A percentile compares a stretch with the other conserved stretches of the same genome.
Conservation (phyloP, 345 rosid species). For the Eucalyptus pumila region DNA sequence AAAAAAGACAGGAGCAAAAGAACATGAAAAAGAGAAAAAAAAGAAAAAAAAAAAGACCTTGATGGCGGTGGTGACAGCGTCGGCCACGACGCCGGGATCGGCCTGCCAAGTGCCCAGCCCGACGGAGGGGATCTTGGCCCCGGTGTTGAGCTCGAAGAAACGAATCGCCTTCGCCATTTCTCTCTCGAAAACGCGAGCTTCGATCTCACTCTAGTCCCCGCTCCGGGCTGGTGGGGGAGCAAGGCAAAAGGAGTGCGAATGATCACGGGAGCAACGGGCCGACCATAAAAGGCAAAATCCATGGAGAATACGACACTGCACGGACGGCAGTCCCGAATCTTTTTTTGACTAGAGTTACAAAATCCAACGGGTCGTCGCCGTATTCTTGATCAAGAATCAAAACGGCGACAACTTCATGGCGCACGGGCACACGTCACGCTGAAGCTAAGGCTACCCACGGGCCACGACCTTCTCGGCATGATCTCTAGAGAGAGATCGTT, state of each 20-base stretch:
- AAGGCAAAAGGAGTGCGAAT: background rate
- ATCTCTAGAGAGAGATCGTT: background rate
- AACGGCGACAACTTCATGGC: background rate
- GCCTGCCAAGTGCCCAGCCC: slow-evolving; percentile 38
- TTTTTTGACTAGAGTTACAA: background rate
- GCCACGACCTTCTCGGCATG: background rate
- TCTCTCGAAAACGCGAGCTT: background rate
- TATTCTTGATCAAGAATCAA: background rate
- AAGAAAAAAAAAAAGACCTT: background rate
- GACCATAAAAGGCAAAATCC: background rate
- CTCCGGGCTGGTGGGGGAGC: background rate
- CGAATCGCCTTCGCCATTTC: slow-evolving; percentile 11
- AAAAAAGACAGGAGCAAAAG: background rate
- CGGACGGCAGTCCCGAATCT: background rate
- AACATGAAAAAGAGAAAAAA: background rate
- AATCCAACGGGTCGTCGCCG: no score
- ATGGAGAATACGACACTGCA: background rate
- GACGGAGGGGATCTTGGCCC: slow-evolving; percentile 36
- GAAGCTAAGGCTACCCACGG: background rate
- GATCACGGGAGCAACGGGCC: background rate
- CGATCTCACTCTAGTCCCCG: background rate
- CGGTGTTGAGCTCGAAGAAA: slow-evolving; percentile 35
- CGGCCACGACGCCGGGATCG: slow-evolving; percentile 7
- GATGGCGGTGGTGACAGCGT: slow-evolving; percentile 9
- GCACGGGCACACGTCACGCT: background rate